phyloP scores from a whole-genome alignment of 306 rosid species.

The Vicia sativa region DNA sequence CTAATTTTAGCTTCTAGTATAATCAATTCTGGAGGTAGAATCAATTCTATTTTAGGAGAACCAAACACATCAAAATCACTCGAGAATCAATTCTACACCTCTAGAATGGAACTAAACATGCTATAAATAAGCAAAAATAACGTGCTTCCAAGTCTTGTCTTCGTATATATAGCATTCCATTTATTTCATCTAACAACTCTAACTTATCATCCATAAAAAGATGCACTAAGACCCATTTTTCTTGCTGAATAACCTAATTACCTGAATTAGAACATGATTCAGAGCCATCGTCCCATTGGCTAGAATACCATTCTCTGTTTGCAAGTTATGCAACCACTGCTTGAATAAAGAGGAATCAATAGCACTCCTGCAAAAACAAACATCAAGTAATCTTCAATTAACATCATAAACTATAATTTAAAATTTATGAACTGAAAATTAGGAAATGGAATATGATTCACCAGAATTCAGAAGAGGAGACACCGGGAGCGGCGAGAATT shows the following conservation, averaged over 20 bases:
- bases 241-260: constrained; percentile 22
- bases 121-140: no score
- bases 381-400: not conserved
- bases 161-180: no score
- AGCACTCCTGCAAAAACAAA: constrained; percentile 62
- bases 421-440: not conserved
- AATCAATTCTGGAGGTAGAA: no score
- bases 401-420: not conserved
- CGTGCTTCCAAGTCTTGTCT: no score
- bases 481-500: constrained; percentile 68
- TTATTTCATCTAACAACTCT: no score
- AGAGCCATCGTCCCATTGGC: constrained; percentile 61
- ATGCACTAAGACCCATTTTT: no score
- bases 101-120: no score
- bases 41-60: no score
- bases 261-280: constrained; percentile 82
- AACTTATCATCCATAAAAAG: no score
- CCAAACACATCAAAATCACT: no score
- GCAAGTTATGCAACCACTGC: constrained; percentile 81
- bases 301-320: constrained; percentile 73
- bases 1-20: no score
- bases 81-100: no score
- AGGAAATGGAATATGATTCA: constrained; percentile 8
- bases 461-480: constrained; percentile 79
- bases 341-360: constrained; percentile 80